These are phyloP conservation scores for Lyophyllum shimeji DNA, from an alignment of 768 basidiomycete species.

Conservation along the genomic window DNA sequence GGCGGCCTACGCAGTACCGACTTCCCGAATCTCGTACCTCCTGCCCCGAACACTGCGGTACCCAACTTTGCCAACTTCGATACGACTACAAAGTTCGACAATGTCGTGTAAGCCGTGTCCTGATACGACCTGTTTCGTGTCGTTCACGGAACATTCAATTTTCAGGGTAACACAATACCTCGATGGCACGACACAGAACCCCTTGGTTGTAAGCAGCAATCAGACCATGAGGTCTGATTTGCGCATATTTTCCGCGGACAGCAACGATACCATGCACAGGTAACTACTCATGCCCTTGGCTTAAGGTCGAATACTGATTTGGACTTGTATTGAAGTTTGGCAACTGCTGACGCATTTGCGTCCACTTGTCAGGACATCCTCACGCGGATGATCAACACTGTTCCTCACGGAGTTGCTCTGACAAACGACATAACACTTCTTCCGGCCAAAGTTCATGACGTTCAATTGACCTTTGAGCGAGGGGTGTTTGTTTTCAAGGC, in stretches of 20 bases:
- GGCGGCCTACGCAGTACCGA: constrained; percentile 47
- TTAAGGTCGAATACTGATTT: not conserved
- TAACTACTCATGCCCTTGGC: constrained; percentile 10
- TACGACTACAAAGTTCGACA: constrained; percentile 41
- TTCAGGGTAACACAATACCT: constrained; percentile 39
- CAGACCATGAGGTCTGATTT: constrained; percentile 37
- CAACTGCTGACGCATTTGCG: constrained; percentile 32
- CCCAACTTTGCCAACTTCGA: constrained; percentile 39
- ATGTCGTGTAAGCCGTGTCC: constrained; percentile 33
- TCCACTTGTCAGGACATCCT: constrained; percentile 39
- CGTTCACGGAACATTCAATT: not conserved
- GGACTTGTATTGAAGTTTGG: constrained; percentile 21
- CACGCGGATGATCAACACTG: constrained; percentile 47
- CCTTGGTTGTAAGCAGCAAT: constrained; percentile 34
- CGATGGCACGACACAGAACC: constrained; percentile 36
- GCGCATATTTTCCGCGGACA: constrained; percentile 38
- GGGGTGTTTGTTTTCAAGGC: constrained; percentile 39
- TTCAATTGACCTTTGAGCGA: constrained; percentile 36
- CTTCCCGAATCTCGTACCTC: constrained; percentile 43
- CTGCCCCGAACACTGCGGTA: constrained; percentile 24
- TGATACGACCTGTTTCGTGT: not conserved
- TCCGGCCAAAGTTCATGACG: constrained; percentile 38
- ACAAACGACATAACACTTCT: constrained; percentile 44
- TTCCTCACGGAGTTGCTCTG: constrained; percentile 43
- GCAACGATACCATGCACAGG: constrained; percentile 41